Percentiles rank a stretch among this genome's conserved stretches.
phyloP scores from a whole-genome alignment of 805 yeast species.

The Metschnikowia amazonensis region DNA sequence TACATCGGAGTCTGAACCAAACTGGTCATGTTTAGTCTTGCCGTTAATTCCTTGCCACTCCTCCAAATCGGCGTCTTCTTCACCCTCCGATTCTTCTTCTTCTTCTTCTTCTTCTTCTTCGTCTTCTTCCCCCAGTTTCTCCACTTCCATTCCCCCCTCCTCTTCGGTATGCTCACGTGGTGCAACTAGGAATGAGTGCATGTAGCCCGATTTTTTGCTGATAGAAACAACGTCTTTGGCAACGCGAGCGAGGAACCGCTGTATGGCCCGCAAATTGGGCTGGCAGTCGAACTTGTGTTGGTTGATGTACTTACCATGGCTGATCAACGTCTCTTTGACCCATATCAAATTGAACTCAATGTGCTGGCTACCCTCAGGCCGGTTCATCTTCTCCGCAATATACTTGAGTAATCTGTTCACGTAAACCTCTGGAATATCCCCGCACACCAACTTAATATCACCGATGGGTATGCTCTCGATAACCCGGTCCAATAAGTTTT shows the following conservation, averaged over 20 bases:
- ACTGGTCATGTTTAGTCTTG: conserved; percentile 9
- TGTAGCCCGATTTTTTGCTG: conserved; percentile 51
- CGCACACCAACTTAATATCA: conserved; percentile 64
- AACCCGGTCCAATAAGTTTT: conserved; percentile 62
- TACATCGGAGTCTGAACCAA: conserved; percentile 13
- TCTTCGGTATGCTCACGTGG: conserved; percentile 9
- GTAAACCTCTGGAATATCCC: conserved; percentile 75
- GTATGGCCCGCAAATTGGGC: conserved; percentile 63
- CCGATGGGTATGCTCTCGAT: conserved; percentile 69
- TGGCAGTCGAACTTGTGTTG: conserved; percentile 58
- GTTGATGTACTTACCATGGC: conserved; percentile 75
- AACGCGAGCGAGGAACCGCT: conserved; percentile 66
- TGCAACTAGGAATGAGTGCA: conserved; percentile 47
- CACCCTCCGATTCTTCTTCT: conserved; percentile 8
- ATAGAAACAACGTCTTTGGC: conserved; percentile 68
- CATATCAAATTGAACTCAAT: conserved; percentile 80
- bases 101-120: conserved; percentile 12
- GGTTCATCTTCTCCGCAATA: conserved; percentile 56
- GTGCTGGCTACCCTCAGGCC: conserved; percentile 62
- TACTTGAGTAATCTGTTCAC: conserved; percentile 63
- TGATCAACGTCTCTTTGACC: conserved; percentile 63
- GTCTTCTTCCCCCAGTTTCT: conserved; percentile 12
- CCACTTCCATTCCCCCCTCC: conserved; percentile 11
- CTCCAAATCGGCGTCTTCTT: conserved; percentile 4
- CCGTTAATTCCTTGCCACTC: conserved; percentile 16